Conservation (phyloP, 2,329 filamentous ascomycete genomes). For the Atkinsonella hypoxylon region DNA sequence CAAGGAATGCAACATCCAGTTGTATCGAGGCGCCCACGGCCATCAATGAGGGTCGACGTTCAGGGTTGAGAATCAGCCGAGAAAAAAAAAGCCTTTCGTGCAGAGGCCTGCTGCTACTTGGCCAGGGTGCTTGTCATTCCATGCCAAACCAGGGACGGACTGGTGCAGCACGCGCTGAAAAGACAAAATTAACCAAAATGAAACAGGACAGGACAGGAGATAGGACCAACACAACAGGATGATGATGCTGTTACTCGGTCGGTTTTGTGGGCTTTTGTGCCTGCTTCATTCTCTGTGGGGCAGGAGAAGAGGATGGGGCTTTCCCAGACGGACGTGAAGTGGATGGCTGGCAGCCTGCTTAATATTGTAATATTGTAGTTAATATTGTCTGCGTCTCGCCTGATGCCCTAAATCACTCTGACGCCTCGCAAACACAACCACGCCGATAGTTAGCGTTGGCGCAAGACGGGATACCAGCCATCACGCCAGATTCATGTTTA, state of each 20-base stretch:
- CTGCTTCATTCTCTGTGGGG: no score
- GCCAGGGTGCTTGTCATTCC: background rate
- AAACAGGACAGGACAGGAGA: no score
- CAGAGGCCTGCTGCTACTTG: background rate
- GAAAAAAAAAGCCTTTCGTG: background rate
- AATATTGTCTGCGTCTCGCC: background rate
- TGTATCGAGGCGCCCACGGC: background rate
- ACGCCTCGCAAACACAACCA: conserved; percentile 6
- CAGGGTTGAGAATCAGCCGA: background rate
- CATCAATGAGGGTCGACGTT: background rate
- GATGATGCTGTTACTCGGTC: no score
- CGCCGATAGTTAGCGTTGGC: conserved; percentile 7
- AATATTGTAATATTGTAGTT: no score
- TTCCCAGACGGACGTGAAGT: background rate
- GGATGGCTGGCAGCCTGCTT: background rate
- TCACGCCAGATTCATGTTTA: background rate
- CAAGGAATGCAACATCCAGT: conserved; percentile 1
- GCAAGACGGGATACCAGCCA: conserved; percentile 7
- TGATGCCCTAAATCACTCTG: conserved; percentile 1
- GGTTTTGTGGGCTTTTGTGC: no score
- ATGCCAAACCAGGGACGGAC: background rate
- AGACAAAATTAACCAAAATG: background rate
- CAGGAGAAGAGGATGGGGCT: background rate
- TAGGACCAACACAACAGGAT: no score
- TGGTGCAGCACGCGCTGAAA: background rate